Percentiles rank a stretch among this genome's conserved stretches.
These are phyloP conservation scores for Paracamarosporium sp. DNA, from an alignment of 2,329 filamentous ascomycete species.

Conservation along the genomic window DNA sequence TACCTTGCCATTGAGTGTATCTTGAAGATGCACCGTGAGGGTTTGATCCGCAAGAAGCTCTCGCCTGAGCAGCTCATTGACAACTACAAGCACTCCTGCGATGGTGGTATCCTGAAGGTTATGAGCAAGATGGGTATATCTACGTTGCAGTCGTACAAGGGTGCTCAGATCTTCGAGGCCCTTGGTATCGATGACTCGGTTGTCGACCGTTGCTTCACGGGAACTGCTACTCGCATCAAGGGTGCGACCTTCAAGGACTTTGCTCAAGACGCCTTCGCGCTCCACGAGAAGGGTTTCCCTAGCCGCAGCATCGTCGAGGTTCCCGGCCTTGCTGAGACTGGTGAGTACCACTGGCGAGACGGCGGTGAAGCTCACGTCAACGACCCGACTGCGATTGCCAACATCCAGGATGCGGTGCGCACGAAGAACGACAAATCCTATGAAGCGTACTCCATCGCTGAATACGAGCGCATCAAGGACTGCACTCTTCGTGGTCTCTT, in stretches of 20 bases:
- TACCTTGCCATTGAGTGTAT: constrained; percentile 97
- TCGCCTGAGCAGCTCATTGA: constrained; percentile 81
- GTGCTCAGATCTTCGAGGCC: constrained; percentile 96
- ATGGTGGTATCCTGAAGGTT: constrained; percentile 96
- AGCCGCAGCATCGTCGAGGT: constrained; percentile 77
- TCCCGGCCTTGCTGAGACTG: constrained; percentile 85
- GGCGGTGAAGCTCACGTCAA: constrained; percentile 95
- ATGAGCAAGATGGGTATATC: constrained; percentile 99
- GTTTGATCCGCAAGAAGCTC: constrained; percentile 88
- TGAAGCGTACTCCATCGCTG: constrained; percentile 90
- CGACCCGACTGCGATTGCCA: constrained; percentile 92
- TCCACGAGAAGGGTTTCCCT: constrained; percentile 93
- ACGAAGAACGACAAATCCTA: constrained; percentile 99
- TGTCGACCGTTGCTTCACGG: constrained; percentile 92
- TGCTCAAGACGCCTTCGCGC: constrained; percentile 90
- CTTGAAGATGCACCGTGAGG: constrained; percentile 93
- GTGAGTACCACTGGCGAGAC: constrained; percentile 98
- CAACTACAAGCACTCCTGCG: constrained; percentile 97
- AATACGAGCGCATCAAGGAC: constrained; percentile 95
- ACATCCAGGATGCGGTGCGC: constrained; percentile 94
- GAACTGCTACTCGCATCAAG: constrained; percentile 92
- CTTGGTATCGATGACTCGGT: constrained; percentile 91
- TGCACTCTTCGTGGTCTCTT: constrained; percentile 93
- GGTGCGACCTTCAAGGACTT: constrained; percentile 94
- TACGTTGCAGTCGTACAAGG: constrained; percentile 94